Conservation (phyloP, 441 rosid genomes). For the Melastoma candidum region DNA sequence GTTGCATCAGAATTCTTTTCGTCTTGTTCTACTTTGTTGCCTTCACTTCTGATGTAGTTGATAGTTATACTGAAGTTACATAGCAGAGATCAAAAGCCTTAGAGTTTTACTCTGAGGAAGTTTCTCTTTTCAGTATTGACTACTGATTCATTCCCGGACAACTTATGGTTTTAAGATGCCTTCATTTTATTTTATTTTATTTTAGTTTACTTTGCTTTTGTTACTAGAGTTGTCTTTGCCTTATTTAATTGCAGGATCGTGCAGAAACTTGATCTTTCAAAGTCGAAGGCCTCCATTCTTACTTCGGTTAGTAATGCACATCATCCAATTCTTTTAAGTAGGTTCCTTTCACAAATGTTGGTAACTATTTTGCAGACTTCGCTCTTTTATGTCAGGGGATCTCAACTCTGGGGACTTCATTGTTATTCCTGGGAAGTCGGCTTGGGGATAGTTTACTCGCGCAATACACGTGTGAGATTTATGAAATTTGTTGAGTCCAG, state of each 20-base stretch:
- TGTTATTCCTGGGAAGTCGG: slow-evolving; percentile 90
- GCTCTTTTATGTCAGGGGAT: slow-evolving; percentile 55
- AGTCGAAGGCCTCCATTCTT: slow-evolving; percentile 97
- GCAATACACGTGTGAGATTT: slow-evolving; percentile 49
- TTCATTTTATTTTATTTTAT: neutral
- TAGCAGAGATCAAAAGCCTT: no score
- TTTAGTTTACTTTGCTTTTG: no score
- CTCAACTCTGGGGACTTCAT: slow-evolving; percentile 70
- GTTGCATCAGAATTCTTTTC: no score
- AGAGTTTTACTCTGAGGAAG: no score
- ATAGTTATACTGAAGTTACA: no score
- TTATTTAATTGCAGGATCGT: slow-evolving; percentile 56
- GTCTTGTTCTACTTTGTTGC: no score
- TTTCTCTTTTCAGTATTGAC: no score
- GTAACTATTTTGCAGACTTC: slow-evolving; percentile 15
- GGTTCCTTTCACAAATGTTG: slow-evolving; percentile 5
- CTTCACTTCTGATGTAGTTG: no score
- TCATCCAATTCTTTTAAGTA: slow-evolving; percentile 4
- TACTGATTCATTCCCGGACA: no score
- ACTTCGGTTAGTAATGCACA: slow-evolving; percentile 68
- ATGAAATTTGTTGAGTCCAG: no score
- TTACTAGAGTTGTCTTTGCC: slow-evolving; percentile 7
- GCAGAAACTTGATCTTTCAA: slow-evolving; percentile 93
- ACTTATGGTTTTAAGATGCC: no score
- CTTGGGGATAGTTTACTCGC: slow-evolving; percentile 98